Conservation (phyloP, 352 stramenopile genomes). For the Globisporangium heterothallicum region DNA sequence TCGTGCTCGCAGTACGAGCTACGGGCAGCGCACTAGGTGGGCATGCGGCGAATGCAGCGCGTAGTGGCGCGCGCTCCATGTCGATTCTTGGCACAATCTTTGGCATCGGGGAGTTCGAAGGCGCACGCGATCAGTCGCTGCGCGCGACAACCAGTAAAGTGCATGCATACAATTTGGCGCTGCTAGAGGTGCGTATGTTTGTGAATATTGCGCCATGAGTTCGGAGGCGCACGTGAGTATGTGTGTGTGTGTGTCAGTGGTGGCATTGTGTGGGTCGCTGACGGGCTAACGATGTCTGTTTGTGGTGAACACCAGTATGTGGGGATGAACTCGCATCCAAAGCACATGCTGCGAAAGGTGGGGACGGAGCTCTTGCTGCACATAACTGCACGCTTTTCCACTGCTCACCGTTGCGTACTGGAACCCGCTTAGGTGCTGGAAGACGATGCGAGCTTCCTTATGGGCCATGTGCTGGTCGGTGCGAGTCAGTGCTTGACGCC, state of each 20-base stretch:
- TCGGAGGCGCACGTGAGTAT: neutral
- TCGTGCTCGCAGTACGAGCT: too few relatives aligned
- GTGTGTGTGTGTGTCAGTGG: too few relatives aligned
- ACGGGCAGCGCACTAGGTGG: too few relatives aligned
- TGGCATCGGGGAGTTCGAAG: slow-evolving; percentile 79
- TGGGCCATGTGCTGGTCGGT: slow-evolving; percentile 80
- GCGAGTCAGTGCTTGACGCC: slow-evolving; percentile 65
- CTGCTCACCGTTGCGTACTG: neutral
- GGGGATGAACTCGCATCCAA: slow-evolving; percentile 73
- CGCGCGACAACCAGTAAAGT: slow-evolving; percentile 52
- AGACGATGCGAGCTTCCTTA: slow-evolving; percentile 62
- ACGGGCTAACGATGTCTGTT: too few relatives aligned
- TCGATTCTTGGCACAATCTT: slow-evolving; percentile 74
- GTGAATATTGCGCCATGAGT: neutral
- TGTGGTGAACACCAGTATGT: slow-evolving; percentile 39
- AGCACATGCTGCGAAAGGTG: slow-evolving; percentile 64
- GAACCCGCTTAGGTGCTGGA: slow-evolving; percentile 27
- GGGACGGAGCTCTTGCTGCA: neutral
- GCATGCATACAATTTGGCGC: slow-evolving; percentile 62
- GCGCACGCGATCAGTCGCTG: slow-evolving; percentile 51
- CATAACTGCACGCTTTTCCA: neutral
- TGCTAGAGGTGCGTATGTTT: slow-evolving; percentile 46
- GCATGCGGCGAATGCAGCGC: too few relatives aligned
- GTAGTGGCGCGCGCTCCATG: slow-evolving; percentile 32
- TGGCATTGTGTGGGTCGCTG: slow-evolving; percentile 2